Base-by-base conservation (phyloP, 176 grass and related monocot genomes). In the Hordeum marinum region DNA sequence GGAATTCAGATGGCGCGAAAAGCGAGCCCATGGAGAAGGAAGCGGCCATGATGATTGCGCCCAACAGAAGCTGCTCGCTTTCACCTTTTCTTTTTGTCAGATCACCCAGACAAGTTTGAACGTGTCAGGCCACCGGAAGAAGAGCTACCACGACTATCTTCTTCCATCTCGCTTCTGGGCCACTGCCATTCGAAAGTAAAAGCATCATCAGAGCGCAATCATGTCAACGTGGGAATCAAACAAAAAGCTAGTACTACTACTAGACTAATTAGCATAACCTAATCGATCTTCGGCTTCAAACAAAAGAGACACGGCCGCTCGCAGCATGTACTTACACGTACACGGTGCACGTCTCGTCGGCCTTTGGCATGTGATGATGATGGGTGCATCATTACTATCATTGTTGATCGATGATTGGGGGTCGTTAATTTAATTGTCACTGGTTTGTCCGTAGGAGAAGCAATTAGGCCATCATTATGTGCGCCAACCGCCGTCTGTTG, bases 41-140 rank as follows among this genome's bases (percentile, higher is more conserved):
- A 48, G 29, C 41, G 41, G 69, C 1, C 52, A 55, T 7, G 68
- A 87, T 87, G 58, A 66, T 75, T 75, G 78, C 42, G 46, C 43
- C 70, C 80, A 26, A 17, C 59, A 61, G 63, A 60, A 12, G n/a
- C 37, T 45, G 27, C 32, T 21, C 4, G 62, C 88, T 89, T 85
- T 89, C 63, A 7, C 78, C 77, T 89, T 85, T 40, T 6, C 63
- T 90, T 89, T 90, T 83, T 78, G 88, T 86, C 79, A 86, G 88
- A 75, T 84, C 58, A 12, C 17, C 27, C 72, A 24, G 37, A 17
- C 61, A 18, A 34, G 76, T 89, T 68, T 75, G 82, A 80, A 80
- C 63, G 9, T 40, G 21, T 7, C 62, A 35, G 13, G 45, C 85
- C 46, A 68, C 11, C 26, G 11, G 48, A 52, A 52, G 5, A 11